Base-by-base conservation (phyloP, 2,329 filamentous ascomycete genomes). In the Trichoderma oligosporum region DNA sequence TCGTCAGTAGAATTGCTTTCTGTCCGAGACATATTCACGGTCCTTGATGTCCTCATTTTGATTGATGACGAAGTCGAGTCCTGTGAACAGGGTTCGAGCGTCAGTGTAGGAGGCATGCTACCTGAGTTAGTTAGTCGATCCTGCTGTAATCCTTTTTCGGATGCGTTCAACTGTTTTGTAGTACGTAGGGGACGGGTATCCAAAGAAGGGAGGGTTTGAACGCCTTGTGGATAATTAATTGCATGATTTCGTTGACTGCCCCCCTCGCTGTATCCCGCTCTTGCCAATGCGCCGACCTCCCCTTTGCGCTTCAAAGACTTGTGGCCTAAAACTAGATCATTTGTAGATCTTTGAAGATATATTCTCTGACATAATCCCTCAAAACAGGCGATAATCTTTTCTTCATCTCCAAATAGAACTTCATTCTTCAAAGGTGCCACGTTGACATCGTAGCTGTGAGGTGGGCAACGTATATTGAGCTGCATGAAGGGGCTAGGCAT, bases 351-450 rank as follows among this genome's bases (percentile, higher is more conserved):
- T 25, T 42, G 18, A 2, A 52, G 24, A 54, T 83, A 81, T 7
- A 74, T 59, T 5, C 70, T 66, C 27, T 66, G 63, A 20, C 78
- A 80, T 16, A 82, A 66, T 1, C 61, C 61, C 31, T 74, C 73
- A 48, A 84, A 83, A 16, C 75, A 68, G n/a, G 72, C 63, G 2
- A 82, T 61, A 0, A 83, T 42, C 2, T 53, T 47, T 2, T 68
- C 46, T 60, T 85, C 80, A 49, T 89, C 74, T 4, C 74, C 75
- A 65, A 92, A 91, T 1, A 90, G 65, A 2, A 92, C 78, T 63
- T 90, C 83, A 57, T 89, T 83, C 66, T 92, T 92, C 3, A 82
- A 76, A 3, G 87, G 82, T 59, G 90, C 84, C 5, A 91, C 71
- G 62, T 91, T 92, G 1, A 79, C 76, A 70, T 92, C 88, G 64